Conservation (phyloP, 495 filamentous ascomycete species). For the Parathielavia hyrcaniae region DNA sequence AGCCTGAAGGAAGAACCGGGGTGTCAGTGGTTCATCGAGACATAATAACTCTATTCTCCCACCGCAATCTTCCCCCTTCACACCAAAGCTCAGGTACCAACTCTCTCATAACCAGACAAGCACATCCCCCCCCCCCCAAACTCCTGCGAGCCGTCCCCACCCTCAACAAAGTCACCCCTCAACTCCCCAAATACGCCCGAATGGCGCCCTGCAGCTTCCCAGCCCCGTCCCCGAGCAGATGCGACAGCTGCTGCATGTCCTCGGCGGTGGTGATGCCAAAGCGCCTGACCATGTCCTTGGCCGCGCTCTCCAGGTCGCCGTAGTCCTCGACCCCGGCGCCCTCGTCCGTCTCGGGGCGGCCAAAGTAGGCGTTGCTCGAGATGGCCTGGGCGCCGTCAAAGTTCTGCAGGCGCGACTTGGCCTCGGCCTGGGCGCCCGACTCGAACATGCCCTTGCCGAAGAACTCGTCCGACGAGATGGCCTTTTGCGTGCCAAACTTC, state of each 20-base stretch:
- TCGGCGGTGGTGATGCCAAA: slow-evolving; percentile 94
- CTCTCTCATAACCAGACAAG: too few species aligned
- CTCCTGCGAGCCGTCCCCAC: background rate
- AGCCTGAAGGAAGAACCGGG: too few species aligned
- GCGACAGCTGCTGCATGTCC: slow-evolving; percentile 82
- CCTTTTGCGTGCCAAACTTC: slow-evolving; percentile 86
- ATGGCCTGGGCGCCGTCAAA: slow-evolving; percentile 92
- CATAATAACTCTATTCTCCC: too few species aligned
- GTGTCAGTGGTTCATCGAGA: too few species aligned
- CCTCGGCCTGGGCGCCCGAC: slow-evolving; percentile 71
- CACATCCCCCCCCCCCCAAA: background rate
- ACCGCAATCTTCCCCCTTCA: too few species aligned
- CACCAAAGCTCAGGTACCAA: too few species aligned
- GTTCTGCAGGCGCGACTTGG: slow-evolving; percentile 75
- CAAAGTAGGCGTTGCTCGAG: slow-evolving; percentile 95
- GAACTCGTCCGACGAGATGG: slow-evolving; percentile 96
- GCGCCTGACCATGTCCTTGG: slow-evolving; percentile 87
- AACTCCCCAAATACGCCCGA: slow-evolving; percentile 63
- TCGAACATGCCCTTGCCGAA: slow-evolving; percentile 88
- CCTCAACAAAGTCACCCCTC: background rate
- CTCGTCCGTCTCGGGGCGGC: slow-evolving; percentile 69
- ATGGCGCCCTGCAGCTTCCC: slow-evolving; percentile 82
- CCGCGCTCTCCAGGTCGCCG: slow-evolving; percentile 81
- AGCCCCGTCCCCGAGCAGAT: slow-evolving; percentile 77
- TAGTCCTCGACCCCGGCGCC: slow-evolving; percentile 78